Percentiles rank a stretch among this genome's conserved stretches.
phyloP scores from a whole-genome alignment of 139 green algal genomes.

The Coelastrella sp. region DNA sequence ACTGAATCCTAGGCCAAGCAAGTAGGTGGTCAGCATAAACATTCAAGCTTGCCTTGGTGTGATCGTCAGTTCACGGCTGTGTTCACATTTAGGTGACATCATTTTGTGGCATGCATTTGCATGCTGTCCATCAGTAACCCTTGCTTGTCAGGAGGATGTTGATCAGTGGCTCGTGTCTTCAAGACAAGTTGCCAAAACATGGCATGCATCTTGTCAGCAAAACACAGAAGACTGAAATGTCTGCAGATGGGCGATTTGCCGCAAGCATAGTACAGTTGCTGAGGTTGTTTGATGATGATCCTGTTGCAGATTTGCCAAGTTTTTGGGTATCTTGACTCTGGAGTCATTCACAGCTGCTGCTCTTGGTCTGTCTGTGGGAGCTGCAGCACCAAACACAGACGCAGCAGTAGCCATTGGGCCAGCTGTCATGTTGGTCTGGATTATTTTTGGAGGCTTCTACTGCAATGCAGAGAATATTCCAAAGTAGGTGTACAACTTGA shows the following conservation, averaged over 20 bases:
- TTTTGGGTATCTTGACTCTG: slow-evolving; percentile 85
- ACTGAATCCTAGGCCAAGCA: slow-evolving; percentile 68
- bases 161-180: too few relatives aligned
- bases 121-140: too few relatives aligned
- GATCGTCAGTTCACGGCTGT: too few relatives aligned
- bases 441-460: slow-evolving; percentile 96
- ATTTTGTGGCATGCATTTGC: too few relatives aligned
- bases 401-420: slow-evolving; percentile 93
- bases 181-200: too few relatives aligned
- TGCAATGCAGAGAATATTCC: slow-evolving; percentile 73
- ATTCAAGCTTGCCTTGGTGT: too few relatives aligned
- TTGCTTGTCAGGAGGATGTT: too few relatives aligned
- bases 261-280: background rate
- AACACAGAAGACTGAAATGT: too few relatives aligned
- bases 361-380: slow-evolving; percentile 88
- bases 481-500: background rate
- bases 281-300: too few relatives aligned
- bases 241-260: background rate
- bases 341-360: slow-evolving; percentile 82
- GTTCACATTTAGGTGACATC: too few relatives aligned
- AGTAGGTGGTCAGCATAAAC: slow-evolving; percentile 30
- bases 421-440: slow-evolving; percentile 93
- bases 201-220: too few relatives aligned
- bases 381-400: slow-evolving; percentile 78
- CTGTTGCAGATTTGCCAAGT: slow-evolving; percentile 71